A percentile compares a stretch with the other conserved stretches of the same genome.
Conservation (phyloP, 768 basidiomycete genomes). For the Mycena latifolia region DNA sequence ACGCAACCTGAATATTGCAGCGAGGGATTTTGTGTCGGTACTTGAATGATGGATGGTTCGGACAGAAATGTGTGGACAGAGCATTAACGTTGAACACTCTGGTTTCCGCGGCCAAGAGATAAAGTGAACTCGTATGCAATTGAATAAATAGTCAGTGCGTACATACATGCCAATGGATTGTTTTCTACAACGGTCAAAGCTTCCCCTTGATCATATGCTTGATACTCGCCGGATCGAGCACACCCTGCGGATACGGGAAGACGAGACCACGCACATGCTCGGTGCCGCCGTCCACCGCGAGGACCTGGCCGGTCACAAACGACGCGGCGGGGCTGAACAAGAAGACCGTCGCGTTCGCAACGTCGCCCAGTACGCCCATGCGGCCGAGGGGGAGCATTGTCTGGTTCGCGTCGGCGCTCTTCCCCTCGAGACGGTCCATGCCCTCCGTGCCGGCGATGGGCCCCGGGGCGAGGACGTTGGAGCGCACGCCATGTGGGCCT, state of each 20-base stretch:
- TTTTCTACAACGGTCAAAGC: slow-evolving; percentile 36
- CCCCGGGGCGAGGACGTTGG: slow-evolving; percentile 89
- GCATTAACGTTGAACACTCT: too few species aligned
- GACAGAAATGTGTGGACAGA: too few species aligned
- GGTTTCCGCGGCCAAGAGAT: too few species aligned
- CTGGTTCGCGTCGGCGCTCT: slow-evolving; percentile 32
- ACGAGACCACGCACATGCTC: slow-evolving; percentile 63
- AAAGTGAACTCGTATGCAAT: background rate
- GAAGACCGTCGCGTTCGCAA: slow-evolving; percentile 81
- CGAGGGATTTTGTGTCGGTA: too few species aligned
- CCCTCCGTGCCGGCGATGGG: slow-evolving; percentile 87
- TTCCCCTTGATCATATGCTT: slow-evolving; percentile 65
- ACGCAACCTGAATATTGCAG: too few species aligned
- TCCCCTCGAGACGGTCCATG: slow-evolving; percentile 63
- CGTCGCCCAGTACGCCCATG: slow-evolving; percentile 68
- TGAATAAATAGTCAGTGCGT: background rate
- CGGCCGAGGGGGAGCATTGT: slow-evolving; percentile 61
- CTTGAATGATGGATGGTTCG: too few species aligned
- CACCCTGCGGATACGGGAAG: slow-evolving; percentile 73
- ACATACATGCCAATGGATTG: background rate
- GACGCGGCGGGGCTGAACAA: slow-evolving; percentile 86
- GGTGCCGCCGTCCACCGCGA: slow-evolving; percentile 76
- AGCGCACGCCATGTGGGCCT: slow-evolving; percentile 93
- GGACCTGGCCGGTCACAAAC: slow-evolving; percentile 82
- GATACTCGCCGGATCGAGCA: slow-evolving; percentile 70